These are phyloP conservation scores for Alternaria sp. DNA, from an alignment of 2,329 filamentous ascomycete genomes.

Conservation along the genomic window DNA sequence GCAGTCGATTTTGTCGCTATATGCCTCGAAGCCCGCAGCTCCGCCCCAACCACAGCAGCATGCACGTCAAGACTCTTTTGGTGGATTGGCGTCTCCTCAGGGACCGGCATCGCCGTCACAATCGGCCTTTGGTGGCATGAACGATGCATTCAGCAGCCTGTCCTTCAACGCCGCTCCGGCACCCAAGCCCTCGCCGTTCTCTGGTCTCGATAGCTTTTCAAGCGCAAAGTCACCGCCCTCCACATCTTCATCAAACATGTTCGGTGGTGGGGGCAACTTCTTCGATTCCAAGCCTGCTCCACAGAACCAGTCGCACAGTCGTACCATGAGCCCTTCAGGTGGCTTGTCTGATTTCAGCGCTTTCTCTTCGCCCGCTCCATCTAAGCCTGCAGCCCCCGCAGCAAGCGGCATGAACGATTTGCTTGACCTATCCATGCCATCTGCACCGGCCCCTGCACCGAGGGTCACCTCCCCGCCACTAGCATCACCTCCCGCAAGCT, in stretches of 20 bases:
- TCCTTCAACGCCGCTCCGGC: conserved; percentile 63
- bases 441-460: conserved; percentile 43
- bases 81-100: conserved; percentile 59
- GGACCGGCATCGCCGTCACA: conserved; percentile 47
- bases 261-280: conserved; percentile 78
- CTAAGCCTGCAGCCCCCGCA: conserved; percentile 60
- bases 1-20: conserved; percentile 95
- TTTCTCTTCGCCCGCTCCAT: conserved; percentile 63
- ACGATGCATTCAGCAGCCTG: conserved; percentile 80
- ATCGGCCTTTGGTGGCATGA: conserved; percentile 70
- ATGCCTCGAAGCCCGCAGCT: conserved; percentile 82
- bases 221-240: conserved; percentile 48
- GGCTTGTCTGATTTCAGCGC: conserved; percentile 72
- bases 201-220: conserved; percentile 66
- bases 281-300: conserved; percentile 74
- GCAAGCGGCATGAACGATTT: conserved; percentile 74
- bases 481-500: conserved; percentile 60
- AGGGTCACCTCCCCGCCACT: conserved; percentile 38
- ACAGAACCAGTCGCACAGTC: conserved; percentile 54
- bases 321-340: conserved; percentile 64
- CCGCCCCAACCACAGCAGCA: conserved; percentile 62
- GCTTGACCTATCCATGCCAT: conserved; percentile 71
- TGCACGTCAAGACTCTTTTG: conserved; percentile 59
- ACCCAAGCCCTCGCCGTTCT: conserved; percentile 71
- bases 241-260: conserved; percentile 59